phyloP scores from a whole-genome alignment of 2,329 filamentous ascomycete genomes.

The Colletotrichum higginsianum region DNA sequence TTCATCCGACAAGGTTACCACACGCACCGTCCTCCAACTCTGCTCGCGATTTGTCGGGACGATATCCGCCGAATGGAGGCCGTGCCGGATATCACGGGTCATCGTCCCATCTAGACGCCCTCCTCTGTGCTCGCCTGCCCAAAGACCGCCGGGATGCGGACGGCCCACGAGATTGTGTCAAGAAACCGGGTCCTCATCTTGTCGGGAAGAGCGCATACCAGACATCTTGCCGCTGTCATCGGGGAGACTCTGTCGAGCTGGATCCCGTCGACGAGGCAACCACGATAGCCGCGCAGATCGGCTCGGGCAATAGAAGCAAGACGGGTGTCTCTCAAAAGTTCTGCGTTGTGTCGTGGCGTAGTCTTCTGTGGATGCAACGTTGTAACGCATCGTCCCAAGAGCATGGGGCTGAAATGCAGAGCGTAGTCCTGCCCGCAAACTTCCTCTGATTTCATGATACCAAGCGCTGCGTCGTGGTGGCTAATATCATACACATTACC shows the following conservation, averaged over 20 bases:
- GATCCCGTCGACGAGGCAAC: neutral
- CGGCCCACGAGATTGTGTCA: too few species aligned
- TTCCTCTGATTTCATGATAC: neutral
- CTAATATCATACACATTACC: too few species aligned
- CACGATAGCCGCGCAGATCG: constrained; percentile 5
- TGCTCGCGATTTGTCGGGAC: too few species aligned
- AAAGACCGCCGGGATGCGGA: too few species aligned
- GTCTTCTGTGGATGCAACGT: constrained; percentile 53
- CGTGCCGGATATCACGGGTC: too few species aligned
- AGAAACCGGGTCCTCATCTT: neutral
- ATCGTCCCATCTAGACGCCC: too few species aligned
- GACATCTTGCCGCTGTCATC: constrained; percentile 16
- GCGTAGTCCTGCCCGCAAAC: constrained; percentile 42
- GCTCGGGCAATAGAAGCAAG: constrained; percentile 56
- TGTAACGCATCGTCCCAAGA: constrained; percentile 52
- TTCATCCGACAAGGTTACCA: too few species aligned
- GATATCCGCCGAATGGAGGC: too few species aligned
- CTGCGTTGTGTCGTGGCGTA: constrained; percentile 53
- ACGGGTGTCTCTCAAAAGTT: constrained; percentile 52
- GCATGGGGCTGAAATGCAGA: constrained; percentile 52
- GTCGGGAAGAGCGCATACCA: constrained; percentile 9
- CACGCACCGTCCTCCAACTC: too few species aligned
- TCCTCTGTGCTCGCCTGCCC: too few species aligned
- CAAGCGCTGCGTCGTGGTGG: neutral
- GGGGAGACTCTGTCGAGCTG: constrained; percentile 26